A percentile compares a stretch with the other conserved stretches of the same genome.
These are phyloP conservation scores for Pythium myriotylum DNA, from an alignment of 352 stramenopile species.

Conservation along the genomic window DNA sequence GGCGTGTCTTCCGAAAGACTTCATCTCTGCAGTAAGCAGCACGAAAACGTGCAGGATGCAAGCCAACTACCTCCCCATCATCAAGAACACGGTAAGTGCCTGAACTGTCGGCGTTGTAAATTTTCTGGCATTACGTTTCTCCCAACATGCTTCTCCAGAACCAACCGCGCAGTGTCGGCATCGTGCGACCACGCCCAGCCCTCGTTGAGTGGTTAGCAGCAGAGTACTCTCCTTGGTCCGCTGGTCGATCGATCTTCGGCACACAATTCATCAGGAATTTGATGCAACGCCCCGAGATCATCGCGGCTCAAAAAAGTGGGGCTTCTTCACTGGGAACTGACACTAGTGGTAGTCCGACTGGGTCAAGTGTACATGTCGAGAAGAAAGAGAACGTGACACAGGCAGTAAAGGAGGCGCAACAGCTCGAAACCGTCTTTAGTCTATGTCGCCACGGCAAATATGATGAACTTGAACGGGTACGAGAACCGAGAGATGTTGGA, in stretches of 20 bases:
- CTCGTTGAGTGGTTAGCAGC: slow-evolving; percentile 89
- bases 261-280: slow-evolving; percentile 70
- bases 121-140: no score
- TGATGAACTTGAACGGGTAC: slow-evolving; percentile 78
- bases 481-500: not conserved
- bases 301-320: slow-evolving; percentile 32
- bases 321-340: not conserved
- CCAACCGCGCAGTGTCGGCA: slow-evolving; percentile 79
- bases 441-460: slow-evolving; percentile 91
- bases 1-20: slow-evolving; percentile 65
- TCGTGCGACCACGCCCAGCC: slow-evolving; percentile 82
- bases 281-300: slow-evolving; percentile 56
- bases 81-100: slow-evolving; percentile 66
- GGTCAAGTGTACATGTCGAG: slow-evolving; percentile 30
- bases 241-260: slow-evolving; percentile 60
- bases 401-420: slow-evolving; percentile 79
- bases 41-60: slow-evolving; percentile 82
- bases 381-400: slow-evolving; percentile 80
- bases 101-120: not conserved
- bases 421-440: slow-evolving; percentile 91
- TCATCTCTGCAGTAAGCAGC: slow-evolving; percentile 60
- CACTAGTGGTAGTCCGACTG: slow-evolving; percentile 1
- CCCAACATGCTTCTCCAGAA: slow-evolving; percentile 40
- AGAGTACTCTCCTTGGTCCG: slow-evolving; percentile 93
- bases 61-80: slow-evolving; percentile 72